Evolutionary conservation across 805 yeast species (phyloP), one percentile per base, ranked within the genome.

Genomic region (Maudiozyma barnettii): DNA sequence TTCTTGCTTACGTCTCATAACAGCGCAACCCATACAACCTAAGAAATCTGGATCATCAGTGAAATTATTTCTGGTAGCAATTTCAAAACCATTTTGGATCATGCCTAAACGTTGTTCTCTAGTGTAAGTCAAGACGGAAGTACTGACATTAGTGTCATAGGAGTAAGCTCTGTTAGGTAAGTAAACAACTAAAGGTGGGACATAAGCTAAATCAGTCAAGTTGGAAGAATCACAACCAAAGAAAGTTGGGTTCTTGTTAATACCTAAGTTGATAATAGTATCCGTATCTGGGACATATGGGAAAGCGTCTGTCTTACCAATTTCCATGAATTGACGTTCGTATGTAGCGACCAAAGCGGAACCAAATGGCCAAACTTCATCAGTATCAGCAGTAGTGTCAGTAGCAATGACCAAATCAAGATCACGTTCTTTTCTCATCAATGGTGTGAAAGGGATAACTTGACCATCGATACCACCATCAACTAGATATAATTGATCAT

Each of bases 11-110:
- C 95, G 78, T 67, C 85, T 82, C 50, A 86, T 72, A 41, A 87
- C 75, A 12, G 95, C 95, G 71, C 95, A 87, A 2, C 84, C 84
- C 43, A 87, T 74, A 69, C 95, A 86, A 6, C 79, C 75, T 39
- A 76, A 69, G 81, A 85, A 86, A 37, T 83, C 79, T 4, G 68
- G 61, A 54, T 84, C 93, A 22, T 80, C 58, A 10, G 95, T 82
- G 39, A 78, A 66, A 61, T 85, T 86, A 48, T 72, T 70, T 58
- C 82, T 75, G 1, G 89, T 71, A 14, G 81, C 75, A n/a, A 76
- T 73, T 55, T 84, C 86, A 59, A 78, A 84, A 10, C 95, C 95
- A 62, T 87, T 88, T 54, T 71, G 64, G 46, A 87, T 76, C 72
- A 86, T 75, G 0, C 73, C 69, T 37, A 69, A 63, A 54, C 79